Evolutionary conservation across 2,329 filamentous ascomycete species (phyloP).

Genomic region (Pyrenochaeta sp.): DNA sequence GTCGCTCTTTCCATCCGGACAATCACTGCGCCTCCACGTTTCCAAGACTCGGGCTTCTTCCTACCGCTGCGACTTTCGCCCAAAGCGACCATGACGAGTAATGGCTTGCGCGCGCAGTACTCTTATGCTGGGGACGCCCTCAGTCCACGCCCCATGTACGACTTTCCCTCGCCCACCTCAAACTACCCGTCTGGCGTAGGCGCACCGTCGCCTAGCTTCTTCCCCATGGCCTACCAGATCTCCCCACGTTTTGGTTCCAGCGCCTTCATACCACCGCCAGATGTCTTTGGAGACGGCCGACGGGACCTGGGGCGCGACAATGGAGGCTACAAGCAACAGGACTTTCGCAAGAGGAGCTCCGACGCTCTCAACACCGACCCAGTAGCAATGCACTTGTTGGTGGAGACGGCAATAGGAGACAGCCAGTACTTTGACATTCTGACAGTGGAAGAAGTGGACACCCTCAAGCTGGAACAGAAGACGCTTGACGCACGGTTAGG

Average conservation of each 20-base stretch:
- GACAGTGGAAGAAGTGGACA: constrained; percentile 89
- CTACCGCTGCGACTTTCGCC: constrained; percentile 10
- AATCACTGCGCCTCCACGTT: constrained; percentile 29
- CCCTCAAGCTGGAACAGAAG: constrained; percentile 85
- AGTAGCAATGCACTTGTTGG: constrained; percentile 87
- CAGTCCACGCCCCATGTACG: constrained; percentile 42
- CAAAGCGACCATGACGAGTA: constrained; percentile 36
- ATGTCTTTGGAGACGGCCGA: constrained; percentile 45
- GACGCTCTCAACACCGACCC: constrained; percentile 58
- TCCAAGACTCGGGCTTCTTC: constrained; percentile 12
- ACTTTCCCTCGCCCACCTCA: constrained; percentile 48
- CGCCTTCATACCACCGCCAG: constrained; percentile 47
- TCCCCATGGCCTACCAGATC: constrained; percentile 47
- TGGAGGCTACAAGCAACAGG: constrained; percentile 38
- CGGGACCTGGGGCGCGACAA: constrained; percentile 35
- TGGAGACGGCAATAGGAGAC: constrained; percentile 91
- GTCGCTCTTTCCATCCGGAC: constrained; percentile 29
- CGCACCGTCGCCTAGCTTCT: constrained; percentile 43
- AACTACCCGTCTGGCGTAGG: constrained; percentile 47
- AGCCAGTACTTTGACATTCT: constrained; percentile 85
- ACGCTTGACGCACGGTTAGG: constrained; percentile 79
- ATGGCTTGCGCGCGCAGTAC: constrained; percentile 46
- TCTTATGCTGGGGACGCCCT: constrained; percentile 40
- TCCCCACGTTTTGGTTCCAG: constrained; percentile 46
- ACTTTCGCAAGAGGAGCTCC: constrained; percentile 37